Base-by-base conservation (phyloP, 108 stramenopile genomes). In the Phaeodactylum tricornutum region DNA sequence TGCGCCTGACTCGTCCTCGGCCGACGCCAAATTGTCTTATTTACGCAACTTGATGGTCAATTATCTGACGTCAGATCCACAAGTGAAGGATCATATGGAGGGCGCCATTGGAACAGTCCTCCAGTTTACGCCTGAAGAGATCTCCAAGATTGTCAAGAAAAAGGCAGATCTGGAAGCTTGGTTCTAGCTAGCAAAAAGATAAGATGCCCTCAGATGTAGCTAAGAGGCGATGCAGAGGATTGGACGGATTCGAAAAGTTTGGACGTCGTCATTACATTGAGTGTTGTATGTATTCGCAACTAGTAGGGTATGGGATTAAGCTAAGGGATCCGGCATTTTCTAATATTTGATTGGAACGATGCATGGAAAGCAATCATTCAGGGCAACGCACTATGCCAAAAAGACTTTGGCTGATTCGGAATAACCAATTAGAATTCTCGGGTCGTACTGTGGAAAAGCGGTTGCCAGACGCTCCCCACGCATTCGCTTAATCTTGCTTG, bases 11-110 rank as follows among this genome's bases (percentile, higher is more conserved):
- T 42, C 35, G 32, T 49, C 57, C 21, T 56, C 72, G 3, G 79
- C 74, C 39, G 76, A 71, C 17, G 80, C 84, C 33, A 91, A 82
- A 51, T 34, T 91, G 25, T 61, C 63, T 0, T 91, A 91, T 54
- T 51, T 91, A 41, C 66, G 73, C 50, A 91, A 91, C 57, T 45
- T 91, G 0, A 84, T 91, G 89, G 84, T 91, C 24, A 86, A 91
- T 43, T 91, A 87, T 47, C 50, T 91, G 7, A 66, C 69, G 25
- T 78, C 84, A 0, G 84, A 91, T 47, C 43, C 47, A 6, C 61
- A 72, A 11, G 77, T 79, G 14, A 57, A 81, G 48, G 77, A 77
- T 25, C 84, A 86, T 32, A 91, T 91, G 89, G 89, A 91, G 46
- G 72, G 62, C 12, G 89, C 89, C 1, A 91, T 91, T 47, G 89